phyloP scores from a whole-genome alignment of 2,329 filamentous ascomycete species.

The Harringtonia lauricola region DNA sequence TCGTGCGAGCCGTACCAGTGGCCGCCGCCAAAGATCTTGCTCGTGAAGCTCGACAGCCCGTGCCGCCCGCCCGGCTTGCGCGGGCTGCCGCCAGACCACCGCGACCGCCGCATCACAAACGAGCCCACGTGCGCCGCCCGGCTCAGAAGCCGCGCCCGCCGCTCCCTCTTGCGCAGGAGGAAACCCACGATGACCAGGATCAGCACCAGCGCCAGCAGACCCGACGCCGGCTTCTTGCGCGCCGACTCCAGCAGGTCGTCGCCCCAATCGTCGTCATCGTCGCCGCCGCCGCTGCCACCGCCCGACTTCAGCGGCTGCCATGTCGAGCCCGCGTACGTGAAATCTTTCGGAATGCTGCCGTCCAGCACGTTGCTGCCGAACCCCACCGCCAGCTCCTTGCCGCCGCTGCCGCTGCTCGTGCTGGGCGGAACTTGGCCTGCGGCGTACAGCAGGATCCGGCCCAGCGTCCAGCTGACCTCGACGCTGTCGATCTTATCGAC shows the following conservation, averaged over 20 bases:
- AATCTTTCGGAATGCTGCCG: constrained; percentile 55
- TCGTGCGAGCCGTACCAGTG: constrained; percentile 28
- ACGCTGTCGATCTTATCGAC: constrained; percentile 85
- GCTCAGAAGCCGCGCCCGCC: constrained; percentile 43
- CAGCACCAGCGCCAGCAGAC: constrained; percentile 63
- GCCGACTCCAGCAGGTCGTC: constrained; percentile 54
- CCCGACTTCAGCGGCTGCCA: constrained; percentile 31
- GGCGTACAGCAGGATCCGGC: constrained; percentile 92
- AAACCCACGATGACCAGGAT: constrained; percentile 59
- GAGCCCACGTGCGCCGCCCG: constrained; percentile 29
- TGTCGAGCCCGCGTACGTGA: constrained; percentile 66
- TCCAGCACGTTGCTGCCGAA: constrained; percentile 76
- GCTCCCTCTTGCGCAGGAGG: constrained; percentile 69
- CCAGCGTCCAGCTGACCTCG: constrained; percentile 94
- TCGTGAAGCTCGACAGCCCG: constrained; percentile 37
- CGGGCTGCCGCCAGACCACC: constrained; percentile 31
- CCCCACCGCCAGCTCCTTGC: constrained; percentile 60
- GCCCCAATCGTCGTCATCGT: constrained; percentile 41
- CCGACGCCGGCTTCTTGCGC: constrained; percentile 57
- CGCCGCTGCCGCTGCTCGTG: constrained; percentile 17
- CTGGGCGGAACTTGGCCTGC: constrained; percentile 71
- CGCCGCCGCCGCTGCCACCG: constrained; percentile 36
- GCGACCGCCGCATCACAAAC: constrained; percentile 31
- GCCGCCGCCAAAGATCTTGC: constrained; percentile 60
- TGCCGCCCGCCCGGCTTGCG: constrained; percentile 12